Percentiles rank a stretch among this genome's conserved stretches.
phyloP scores from a whole-genome alignment of 345 rosid genomes.

The Physaria fendleri region DNA sequence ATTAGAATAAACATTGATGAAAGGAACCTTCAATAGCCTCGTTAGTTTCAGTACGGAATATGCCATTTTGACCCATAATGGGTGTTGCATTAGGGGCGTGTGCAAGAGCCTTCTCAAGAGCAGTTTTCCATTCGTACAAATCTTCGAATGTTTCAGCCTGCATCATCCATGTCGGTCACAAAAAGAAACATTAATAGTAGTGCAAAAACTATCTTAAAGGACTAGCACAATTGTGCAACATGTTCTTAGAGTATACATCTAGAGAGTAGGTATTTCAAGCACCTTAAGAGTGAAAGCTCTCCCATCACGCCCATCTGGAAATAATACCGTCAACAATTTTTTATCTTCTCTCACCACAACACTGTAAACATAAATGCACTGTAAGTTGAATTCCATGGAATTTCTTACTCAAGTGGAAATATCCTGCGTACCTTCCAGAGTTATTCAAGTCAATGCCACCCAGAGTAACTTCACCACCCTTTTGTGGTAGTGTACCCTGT shows the following conservation, averaged over 20 bases:
- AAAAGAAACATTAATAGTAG: slow-evolving; percentile 8
- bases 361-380: slow-evolving; percentile 38
- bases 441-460: slow-evolving; percentile 98
- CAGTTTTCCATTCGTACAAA: slow-evolving; percentile 91
- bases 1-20: slow-evolving; percentile 58
- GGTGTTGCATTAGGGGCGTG: slow-evolving; percentile 98
- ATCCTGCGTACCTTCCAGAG: slow-evolving; percentile 71
- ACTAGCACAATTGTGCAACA: not conserved
- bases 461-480: slow-evolving; percentile 96
- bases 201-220: not conserved
- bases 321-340: slow-evolving; percentile 82
- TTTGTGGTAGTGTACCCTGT: slow-evolving; percentile 87
- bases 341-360: slow-evolving; percentile 98
- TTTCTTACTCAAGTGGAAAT: not conserved
- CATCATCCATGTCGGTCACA: slow-evolving; percentile 10
- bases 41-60: slow-evolving; percentile 63
- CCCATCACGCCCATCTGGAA: slow-evolving; percentile 99
- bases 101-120: slow-evolving; percentile 87
- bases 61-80: slow-evolving; percentile 90
- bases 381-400: slow-evolving; percentile 5
- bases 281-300: slow-evolving; percentile 99
- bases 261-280: slow-evolving; percentile 13
- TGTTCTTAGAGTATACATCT: not conserved
- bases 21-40: slow-evolving; percentile 78
- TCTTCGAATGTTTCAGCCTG: slow-evolving; percentile 96